These are phyloP conservation scores for Didymella keratinophila DNA, from an alignment of 2,329 filamentous ascomycete genomes.

Conservation along the genomic window DNA sequence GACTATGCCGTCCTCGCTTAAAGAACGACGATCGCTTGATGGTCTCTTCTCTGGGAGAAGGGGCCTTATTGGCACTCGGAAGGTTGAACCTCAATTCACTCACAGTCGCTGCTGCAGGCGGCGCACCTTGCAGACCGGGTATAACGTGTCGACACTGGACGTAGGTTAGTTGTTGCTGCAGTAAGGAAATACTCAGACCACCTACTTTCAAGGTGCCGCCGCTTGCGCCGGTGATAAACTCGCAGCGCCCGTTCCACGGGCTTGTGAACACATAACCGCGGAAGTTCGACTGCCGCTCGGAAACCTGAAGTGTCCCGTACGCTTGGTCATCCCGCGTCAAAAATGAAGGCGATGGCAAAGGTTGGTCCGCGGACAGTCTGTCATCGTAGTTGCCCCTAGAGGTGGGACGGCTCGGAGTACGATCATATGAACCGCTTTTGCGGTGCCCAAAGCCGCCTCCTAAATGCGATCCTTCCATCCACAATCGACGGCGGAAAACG, in stretches of 20 bases:
- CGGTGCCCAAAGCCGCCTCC: slow-evolving; percentile 52
- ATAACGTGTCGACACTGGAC: slow-evolving; percentile 72
- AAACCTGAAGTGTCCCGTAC: slow-evolving; percentile 46
- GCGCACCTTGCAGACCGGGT: slow-evolving; percentile 53
- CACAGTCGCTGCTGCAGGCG: slow-evolving; percentile 59
- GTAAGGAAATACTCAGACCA: background rate
- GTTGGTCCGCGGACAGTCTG: slow-evolving; percentile 25
- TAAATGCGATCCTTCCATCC: slow-evolving; percentile 57
- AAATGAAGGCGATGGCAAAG: slow-evolving; percentile 27
- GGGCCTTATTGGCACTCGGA: slow-evolving; percentile 61
- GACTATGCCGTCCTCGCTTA: slow-evolving; percentile 39
- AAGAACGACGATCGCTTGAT: slow-evolving; percentile 49
- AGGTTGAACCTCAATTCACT: slow-evolving; percentile 93
- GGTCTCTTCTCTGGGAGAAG: slow-evolving; percentile 44
- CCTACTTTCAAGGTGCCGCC: slow-evolving; percentile 71
- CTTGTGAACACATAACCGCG: slow-evolving; percentile 77
- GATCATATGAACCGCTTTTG: slow-evolving; percentile 45
- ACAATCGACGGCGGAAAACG: slow-evolving; percentile 57
- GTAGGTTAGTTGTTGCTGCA: slow-evolving; percentile 16
- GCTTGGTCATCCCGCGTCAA: slow-evolving; percentile 37
- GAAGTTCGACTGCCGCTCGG: slow-evolving; percentile 62
- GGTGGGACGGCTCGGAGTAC: slow-evolving; percentile 29
- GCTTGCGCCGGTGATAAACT: slow-evolving; percentile 79
- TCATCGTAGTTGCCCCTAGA: slow-evolving; percentile 36
- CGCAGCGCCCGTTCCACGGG: slow-evolving; percentile 87